Percentiles rank a stretch among this genome's conserved stretches.
Evolutionary conservation across 1,284 basidiomycete species (phyloP).

Genomic region (Earliella scabrosa): DNA sequence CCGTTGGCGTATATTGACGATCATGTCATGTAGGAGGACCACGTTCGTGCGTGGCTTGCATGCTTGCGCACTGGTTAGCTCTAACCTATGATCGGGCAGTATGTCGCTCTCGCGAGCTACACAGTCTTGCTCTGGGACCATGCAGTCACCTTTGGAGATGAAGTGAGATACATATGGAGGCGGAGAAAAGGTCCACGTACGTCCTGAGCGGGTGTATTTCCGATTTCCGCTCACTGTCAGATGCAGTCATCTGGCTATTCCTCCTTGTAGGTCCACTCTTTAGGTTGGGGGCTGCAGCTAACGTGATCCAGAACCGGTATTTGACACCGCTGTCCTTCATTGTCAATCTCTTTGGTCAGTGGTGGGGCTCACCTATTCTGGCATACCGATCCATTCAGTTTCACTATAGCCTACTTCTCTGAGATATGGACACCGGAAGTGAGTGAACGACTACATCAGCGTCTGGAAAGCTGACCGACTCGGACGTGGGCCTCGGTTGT

Average conservation of each 20-base stretch:
- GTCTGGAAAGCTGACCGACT: no score
- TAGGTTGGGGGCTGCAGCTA: neutral
- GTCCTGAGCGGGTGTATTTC: conserved; percentile 18
- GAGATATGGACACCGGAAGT: conserved; percentile 46
- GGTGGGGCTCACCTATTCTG: no score
- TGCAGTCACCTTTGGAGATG: conserved; percentile 50
- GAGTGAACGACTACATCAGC: no score
- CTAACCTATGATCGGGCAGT: no score
- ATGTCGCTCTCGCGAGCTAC: conserved; percentile 52
- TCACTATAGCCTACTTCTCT: conserved; percentile 54
- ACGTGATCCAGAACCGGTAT: conserved; percentile 46
- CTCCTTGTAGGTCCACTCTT: conserved; percentile 41
- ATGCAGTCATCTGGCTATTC: conserved; percentile 55
- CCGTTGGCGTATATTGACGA: no score
- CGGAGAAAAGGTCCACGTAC: conserved; percentile 48
- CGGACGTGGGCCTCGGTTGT: no score
- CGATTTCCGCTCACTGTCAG: no score
- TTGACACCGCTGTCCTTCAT: conserved; percentile 55
- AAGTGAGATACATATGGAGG: conserved; percentile 56
- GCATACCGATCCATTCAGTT: no score
- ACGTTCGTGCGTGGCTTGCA: no score
- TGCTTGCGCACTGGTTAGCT: no score
- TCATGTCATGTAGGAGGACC: no score
- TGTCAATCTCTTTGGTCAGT: conserved; percentile 48
- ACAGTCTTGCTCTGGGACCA: conserved; percentile 54